These are phyloP conservation scores for Penicillium hordei DNA, from an alignment of 2,329 filamentous ascomycete species.

Conservation along the genomic window DNA sequence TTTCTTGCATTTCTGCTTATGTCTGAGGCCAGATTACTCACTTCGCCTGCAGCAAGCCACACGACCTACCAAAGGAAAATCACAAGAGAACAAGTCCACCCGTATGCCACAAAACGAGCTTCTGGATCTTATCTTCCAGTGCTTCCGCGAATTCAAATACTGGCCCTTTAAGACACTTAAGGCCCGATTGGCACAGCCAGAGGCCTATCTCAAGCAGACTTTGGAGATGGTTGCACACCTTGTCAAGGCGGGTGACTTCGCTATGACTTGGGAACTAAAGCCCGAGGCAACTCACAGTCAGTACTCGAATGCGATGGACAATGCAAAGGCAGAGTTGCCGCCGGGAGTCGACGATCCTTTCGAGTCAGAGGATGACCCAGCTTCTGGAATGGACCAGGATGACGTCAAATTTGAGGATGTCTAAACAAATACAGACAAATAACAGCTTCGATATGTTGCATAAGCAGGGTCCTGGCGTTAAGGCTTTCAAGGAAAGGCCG, in stretches of 20 bases:
- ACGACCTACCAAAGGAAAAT: constrained; percentile 54
- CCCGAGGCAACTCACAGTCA: constrained; percentile 63
- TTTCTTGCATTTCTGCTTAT: background rate
- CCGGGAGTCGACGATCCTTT: constrained; percentile 47
- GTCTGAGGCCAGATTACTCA: constrained; percentile 21
- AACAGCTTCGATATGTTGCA: constrained; percentile 23
- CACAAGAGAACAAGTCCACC: constrained; percentile 77
- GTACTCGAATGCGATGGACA: constrained; percentile 45
- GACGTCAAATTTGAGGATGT: constrained; percentile 80
- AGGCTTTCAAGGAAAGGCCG: constrained; percentile 17
- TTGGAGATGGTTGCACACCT: constrained; percentile 80
- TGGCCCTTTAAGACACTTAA: constrained; percentile 92
- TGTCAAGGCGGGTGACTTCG: constrained; percentile 79
- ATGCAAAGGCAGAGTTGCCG: constrained; percentile 53
- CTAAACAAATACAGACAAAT: constrained; percentile 18
- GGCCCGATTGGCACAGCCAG: constrained; percentile 75
- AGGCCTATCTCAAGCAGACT: constrained; percentile 85
- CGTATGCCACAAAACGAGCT: constrained; percentile 89
- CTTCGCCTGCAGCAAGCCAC: constrained; percentile 41
- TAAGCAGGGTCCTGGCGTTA: constrained; percentile 22
- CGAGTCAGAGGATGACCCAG: constrained; percentile 53
- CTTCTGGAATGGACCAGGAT: constrained; percentile 58
- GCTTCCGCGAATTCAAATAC: constrained; percentile 83
- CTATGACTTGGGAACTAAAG: constrained; percentile 81
- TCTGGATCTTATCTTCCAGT: constrained; percentile 77